Conservation (phyloP, 2,329 filamentous ascomycete species). For the Fusarium humuli region DNA sequence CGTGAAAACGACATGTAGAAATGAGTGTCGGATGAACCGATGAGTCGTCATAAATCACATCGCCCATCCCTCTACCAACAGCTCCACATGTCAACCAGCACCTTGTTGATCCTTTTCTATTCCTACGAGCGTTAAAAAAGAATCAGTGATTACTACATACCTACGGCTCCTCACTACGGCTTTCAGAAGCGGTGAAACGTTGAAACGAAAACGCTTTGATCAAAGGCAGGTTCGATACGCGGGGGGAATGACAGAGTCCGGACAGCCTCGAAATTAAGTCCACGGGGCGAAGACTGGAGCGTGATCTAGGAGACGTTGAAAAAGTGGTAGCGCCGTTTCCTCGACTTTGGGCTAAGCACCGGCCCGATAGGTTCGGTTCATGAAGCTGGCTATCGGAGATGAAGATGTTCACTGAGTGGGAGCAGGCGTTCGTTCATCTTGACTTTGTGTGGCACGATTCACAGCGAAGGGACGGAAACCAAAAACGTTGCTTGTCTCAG, state of each 20-base stretch:
- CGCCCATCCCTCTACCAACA: neutral
- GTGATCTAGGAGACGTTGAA: neutral
- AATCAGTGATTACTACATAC: neutral
- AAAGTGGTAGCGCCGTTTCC: neutral
- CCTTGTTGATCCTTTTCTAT: neutral
- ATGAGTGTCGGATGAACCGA: neutral
- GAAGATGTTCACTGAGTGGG: neutral
- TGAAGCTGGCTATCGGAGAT: constrained; percentile 13
- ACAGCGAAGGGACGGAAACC: neutral
- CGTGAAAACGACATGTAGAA: neutral
- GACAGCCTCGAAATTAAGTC: constrained; percentile 11
- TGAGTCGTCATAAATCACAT: neutral
- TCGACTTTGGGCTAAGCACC: neutral
- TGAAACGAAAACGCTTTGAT: constrained; percentile 32
- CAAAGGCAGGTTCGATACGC: constrained; percentile 1
- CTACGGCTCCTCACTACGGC: neutral
- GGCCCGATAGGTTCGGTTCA: constrained; percentile 6
- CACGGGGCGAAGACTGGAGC: neutral
- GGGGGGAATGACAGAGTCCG: neutral
- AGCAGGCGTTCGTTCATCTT: neutral
- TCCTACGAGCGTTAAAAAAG: neutral
- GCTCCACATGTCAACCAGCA: constrained; percentile 9
- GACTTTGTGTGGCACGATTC: neutral
- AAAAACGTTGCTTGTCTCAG: constrained; percentile 2
- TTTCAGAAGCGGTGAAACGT: constrained; percentile 13